phyloP scores from a whole-genome alignment of 345 rosid species.

The Aquilaria yunnanensis region DNA sequence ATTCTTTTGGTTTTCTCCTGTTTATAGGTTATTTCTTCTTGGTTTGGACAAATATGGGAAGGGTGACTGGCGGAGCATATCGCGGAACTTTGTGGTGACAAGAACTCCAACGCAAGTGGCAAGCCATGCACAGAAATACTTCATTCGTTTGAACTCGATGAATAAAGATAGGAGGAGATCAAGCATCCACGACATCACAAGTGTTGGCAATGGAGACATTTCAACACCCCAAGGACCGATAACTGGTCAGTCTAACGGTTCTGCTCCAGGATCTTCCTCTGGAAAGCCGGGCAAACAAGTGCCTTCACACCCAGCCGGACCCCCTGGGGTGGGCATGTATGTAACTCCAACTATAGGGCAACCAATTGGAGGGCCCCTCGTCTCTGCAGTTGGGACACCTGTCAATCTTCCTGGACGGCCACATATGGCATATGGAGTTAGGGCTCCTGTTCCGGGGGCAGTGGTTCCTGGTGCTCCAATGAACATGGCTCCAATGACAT shows the following conservation, averaged over 20 bases:
- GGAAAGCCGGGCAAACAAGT: slow-evolving; percentile 59
- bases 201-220: slow-evolving; percentile 66
- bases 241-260: slow-evolving; percentile 76
- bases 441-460: slow-evolving; percentile 58
- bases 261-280: slow-evolving; percentile 41
- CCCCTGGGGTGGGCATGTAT: slow-evolving; percentile 49
- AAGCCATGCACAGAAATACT: slow-evolving; percentile 96
- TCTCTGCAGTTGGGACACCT: slow-evolving; percentile 91
- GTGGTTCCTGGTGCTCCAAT: slow-evolving; percentile 76
- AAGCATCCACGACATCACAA: slow-evolving; percentile 95
- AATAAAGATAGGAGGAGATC: slow-evolving; percentile 94
- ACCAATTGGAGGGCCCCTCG: slow-evolving; percentile 73
- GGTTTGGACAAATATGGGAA: slow-evolving; percentile 97
- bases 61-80: slow-evolving; percentile 98
- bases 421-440: slow-evolving; percentile 71
- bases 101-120: slow-evolving; percentile 99
- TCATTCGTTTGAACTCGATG: slow-evolving; percentile 84
- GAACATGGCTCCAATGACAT: slow-evolving; percentile 64
- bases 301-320: slow-evolving; percentile 37
- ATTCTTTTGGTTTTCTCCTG: slow-evolving; percentile 7
- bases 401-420: slow-evolving; percentile 69
- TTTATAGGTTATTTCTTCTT: slow-evolving; percentile 82
- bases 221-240: slow-evolving; percentile 74
- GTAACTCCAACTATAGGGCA: slow-evolving; percentile 75
- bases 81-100: slow-evolving; percentile 89